Evolutionary conservation across 2,329 filamentous ascomycete genomes (phyloP).

Genomic region (Tolypocladium nubicola): DNA sequence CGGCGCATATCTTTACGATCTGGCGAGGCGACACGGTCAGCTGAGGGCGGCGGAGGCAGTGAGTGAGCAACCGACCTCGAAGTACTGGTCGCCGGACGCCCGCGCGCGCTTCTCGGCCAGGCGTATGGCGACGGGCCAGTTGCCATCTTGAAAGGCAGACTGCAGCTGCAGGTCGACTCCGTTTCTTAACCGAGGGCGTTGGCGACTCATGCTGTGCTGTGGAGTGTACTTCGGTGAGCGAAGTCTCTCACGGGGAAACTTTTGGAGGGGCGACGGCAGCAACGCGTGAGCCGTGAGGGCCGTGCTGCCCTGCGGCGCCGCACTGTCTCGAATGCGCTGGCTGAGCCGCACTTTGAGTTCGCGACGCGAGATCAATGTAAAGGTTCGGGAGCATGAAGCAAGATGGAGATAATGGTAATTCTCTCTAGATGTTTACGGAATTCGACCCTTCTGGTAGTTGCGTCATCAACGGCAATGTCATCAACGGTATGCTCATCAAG

Average conservation of each 20-base stretch:
- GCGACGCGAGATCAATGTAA: background rate
- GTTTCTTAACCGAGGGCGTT: constrained; percentile 30
- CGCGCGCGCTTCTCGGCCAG: constrained; percentile 41
- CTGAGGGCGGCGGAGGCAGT: background rate
- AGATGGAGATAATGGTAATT: too few species aligned
- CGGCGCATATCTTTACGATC: constrained; percentile 38
- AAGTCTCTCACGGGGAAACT: background rate
- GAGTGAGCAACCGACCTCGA: constrained; percentile 29
- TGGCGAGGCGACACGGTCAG: constrained; percentile 10
- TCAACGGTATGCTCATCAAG: too few species aligned
- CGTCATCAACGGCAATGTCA: background rate
- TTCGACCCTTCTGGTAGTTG: background rate
- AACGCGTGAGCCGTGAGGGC: background rate
- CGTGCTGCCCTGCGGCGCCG: background rate
- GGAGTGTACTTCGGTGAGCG: too few species aligned
- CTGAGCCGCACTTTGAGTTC: background rate
- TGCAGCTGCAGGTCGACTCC: constrained; percentile 44
- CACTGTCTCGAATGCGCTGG: background rate
- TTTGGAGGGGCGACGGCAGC: constrained; percentile 1
- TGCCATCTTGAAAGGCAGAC: constrained; percentile 41
- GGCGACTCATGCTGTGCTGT: constrained; percentile 18
- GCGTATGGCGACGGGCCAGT: constrained; percentile 40
- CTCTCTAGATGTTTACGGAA: background rate
- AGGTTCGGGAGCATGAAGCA: too few species aligned
- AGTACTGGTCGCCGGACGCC: constrained; percentile 42